Base-by-base conservation (phyloP, 73 alveolate species). In the Strombidium stylifer region DNA sequence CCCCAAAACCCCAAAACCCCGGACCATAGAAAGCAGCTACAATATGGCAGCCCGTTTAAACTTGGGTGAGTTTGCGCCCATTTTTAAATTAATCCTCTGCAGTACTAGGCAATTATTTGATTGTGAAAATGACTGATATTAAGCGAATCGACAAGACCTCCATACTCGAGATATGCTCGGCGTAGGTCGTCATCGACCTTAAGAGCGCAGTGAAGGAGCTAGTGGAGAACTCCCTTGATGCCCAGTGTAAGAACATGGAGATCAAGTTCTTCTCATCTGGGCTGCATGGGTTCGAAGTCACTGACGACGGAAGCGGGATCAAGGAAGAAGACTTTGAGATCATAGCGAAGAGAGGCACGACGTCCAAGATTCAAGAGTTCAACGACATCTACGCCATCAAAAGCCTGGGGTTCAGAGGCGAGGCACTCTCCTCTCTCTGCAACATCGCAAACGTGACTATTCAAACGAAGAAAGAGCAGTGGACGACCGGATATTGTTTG, bases 321-420 rank as follows among this genome's bases (percentile, higher is more conserved):
- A 81, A 92, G 73, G 92, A 92, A 57, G 57, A 57, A 19, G 89
- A 92, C 68, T 82, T 82, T 54, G 90, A 87, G 57, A 73, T 65
- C 4, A 51, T 91, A 10, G 90, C 95, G 27, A 82, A 71, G 57
- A 31, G 99, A 24, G 97, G 97, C 4, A 81, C 97, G 20, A 93
- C 99, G 0, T 84, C 97, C 8, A 93, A 93, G 56, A 76, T 93
- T 31, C 37, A 78, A 32, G 84, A 82, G 49, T 87, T 87, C 53
- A 93, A 90, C 34, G 98, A 93, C 66, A 86, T 94, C 32, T 80
- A 81, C 59, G 68, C 85, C 25, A 64, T 84, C 3, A 71, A 72
- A 48, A 84, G 97, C 16, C 82, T 86, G 41, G 99, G 99, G 6
- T 95, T 95, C 57, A 76, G 99, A 74, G 99, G 99, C 7, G 98